These are phyloP conservation scores for Barnettozyma sucrosica DNA, from an alignment of 805 yeast species.

Conservation along the genomic window DNA sequence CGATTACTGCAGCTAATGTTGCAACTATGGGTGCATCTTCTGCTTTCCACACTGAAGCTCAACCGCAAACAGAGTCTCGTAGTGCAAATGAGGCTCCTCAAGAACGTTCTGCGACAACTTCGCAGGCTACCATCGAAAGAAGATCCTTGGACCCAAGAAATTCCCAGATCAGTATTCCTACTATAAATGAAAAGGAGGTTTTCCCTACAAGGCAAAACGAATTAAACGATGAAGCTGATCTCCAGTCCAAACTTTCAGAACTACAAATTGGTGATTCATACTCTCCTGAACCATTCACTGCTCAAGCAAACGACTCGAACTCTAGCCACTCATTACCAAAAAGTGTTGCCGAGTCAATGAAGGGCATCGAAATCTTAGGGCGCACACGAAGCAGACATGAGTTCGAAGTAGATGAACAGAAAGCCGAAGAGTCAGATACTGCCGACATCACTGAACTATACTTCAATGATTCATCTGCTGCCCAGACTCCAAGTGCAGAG, in stretches of 20 bases:
- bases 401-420: conserved; percentile 15
- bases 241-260: neutral
- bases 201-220: neutral
- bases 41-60: neutral
- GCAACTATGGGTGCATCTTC: neutral
- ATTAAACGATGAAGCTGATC: neutral
- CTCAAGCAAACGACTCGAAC: neutral
- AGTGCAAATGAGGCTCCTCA: neutral
- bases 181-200: neutral
- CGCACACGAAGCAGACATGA: conserved; percentile 27
- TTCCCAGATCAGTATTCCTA: neutral
- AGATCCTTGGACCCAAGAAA: conserved; percentile 8
- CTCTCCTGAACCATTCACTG: neutral
- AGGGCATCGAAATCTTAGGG: conserved; percentile 28
- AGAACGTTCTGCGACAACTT: neutral
- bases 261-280: neutral
- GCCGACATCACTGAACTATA: conserved; percentile 26
- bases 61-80: neutral
- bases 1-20: neutral
- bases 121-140: neutral
- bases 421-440: conserved; percentile 19
- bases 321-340: neutral
- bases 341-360: conserved; percentile 11
- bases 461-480: conserved; percentile 9
- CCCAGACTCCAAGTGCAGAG: neutral